A percentile compares a stretch with the other conserved stretches of the same genome.
Conservation (phyloP, 805 yeast genomes). For the Yarrowia keelungensis region DNA sequence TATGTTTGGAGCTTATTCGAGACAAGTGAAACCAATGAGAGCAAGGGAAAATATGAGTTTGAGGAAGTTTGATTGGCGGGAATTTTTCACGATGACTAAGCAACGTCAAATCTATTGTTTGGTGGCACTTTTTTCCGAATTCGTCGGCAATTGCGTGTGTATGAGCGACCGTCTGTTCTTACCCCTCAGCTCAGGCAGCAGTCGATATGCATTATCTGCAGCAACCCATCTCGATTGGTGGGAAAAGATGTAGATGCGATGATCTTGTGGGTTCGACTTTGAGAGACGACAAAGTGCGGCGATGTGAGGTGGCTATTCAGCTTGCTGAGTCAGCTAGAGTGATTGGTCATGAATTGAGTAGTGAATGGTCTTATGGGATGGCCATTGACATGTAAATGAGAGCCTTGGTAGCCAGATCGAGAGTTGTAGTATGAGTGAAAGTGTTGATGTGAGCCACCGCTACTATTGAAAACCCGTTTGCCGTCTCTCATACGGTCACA, state of each 20-base stretch:
- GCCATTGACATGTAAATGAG: too few species aligned
- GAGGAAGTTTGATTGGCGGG: constrained; percentile 17
- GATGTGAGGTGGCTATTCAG: not conserved
- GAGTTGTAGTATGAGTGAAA: too few species aligned
- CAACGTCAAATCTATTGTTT: too few species aligned
- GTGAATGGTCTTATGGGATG: too few species aligned
- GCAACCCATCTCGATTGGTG: constrained; percentile 8
- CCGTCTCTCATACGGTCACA: too few species aligned
- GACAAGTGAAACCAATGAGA: constrained; percentile 19
- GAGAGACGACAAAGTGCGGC: not conserved
- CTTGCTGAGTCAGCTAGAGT: not conserved
- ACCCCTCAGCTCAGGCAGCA: constrained; percentile 1
- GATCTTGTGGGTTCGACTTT: constrained; percentile 3
- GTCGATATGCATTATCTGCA: constrained; percentile 17
- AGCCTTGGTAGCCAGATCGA: too few species aligned
- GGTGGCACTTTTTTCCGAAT: not conserved
- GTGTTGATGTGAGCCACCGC: too few species aligned
- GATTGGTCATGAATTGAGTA: not conserved
- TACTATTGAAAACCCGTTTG: too few species aligned
- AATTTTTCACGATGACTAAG: not conserved
- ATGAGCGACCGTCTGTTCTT: not conserved
- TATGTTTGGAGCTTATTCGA: constrained; percentile 4
- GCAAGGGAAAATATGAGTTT: constrained; percentile 8
- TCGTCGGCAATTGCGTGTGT: not conserved
- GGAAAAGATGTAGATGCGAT: not conserved